Base-by-base conservation (phyloP, 257 asterid species). In the Gardenia jasminoides region DNA sequence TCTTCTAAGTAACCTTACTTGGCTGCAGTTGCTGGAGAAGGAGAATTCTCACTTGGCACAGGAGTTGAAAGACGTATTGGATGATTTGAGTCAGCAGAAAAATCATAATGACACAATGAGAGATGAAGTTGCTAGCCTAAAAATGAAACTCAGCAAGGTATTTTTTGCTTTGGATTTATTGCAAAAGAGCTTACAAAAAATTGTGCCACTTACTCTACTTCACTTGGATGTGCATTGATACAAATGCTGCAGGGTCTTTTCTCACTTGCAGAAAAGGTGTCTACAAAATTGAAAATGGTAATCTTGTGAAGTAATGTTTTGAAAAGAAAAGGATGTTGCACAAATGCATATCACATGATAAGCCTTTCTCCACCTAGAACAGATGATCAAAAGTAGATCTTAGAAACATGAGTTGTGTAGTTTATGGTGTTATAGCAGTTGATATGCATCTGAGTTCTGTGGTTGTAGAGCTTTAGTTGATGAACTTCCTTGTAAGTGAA, bases 121-220 rank as follows among this genome's bases (percentile, higher is more conserved):
- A 68, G 82, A 84, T 47, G 82, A 84, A 44, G 80, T 80, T 73
- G 72, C 79, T 13, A 76, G 62, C 8, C 78, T 84, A 28, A 78
- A 81, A 77, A 74, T 76, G 79, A 80, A 59, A 67, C 54, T 73
- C 24, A 77, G 75, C 61, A 84, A 80, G 87, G 87, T 84, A 84
- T 43, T 41, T 47, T 61, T 80, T 56, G 20, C 48, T 30, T 56
- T 28, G 22, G 66, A 69, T 59, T 76, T 76, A 47, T 28, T 26
- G 4, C 20, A 66, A 39, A 12, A 64, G 46, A 43, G 10, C n/a
- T 54, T 36, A 6, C 36, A 22, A 61, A 31, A 30, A 22, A 44
- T 74, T 56, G 26, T 56, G 26, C 64, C 64, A 56, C 0, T 54
- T 22, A 7, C 31, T 17, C 4, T 47, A 74, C 56, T 36, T 52